A percentile compares a stretch with the other conserved stretches of the same genome.
phyloP scores from a whole-genome alignment of 148 eudicot genomes.

The Chenopodium berlandieri region DNA sequence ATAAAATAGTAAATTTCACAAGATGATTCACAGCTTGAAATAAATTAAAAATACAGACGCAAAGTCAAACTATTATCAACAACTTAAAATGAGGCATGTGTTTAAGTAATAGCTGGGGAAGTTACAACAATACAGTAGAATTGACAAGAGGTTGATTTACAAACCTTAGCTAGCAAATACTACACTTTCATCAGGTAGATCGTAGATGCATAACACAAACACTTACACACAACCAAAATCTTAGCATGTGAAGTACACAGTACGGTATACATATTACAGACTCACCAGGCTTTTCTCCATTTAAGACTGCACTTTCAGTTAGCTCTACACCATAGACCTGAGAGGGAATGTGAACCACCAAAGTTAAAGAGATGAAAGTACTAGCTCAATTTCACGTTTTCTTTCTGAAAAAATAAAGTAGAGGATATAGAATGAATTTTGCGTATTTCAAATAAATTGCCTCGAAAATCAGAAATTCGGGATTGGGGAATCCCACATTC shows the following conservation, averaged over 20 bases:
- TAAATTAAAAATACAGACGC: not conserved
- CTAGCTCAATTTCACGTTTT: too few species aligned
- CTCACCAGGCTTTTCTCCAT: slow-evolving; percentile 80
- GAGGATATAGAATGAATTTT: too few species aligned
- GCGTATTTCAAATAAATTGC: too few species aligned
- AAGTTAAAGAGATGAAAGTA: too few species aligned
- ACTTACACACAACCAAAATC: too few species aligned
- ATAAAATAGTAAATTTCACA: not conserved
- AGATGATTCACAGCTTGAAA: not conserved
- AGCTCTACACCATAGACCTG: slow-evolving; percentile 84
- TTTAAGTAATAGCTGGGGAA: not conserved
- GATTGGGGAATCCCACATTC: too few species aligned
- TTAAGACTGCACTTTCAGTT: slow-evolving; percentile 73
- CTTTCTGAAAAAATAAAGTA: too few species aligned
- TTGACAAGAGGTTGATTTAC: too few species aligned
- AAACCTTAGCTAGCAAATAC: not conserved
- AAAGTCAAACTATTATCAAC: not conserved
- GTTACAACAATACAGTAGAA: not conserved
- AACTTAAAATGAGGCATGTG: not conserved
- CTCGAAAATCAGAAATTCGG: too few species aligned
- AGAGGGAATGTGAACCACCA: too few species aligned
- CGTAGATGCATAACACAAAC: not conserved
- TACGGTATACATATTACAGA: not conserved
- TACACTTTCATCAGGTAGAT: not conserved
- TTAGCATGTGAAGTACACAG: too few species aligned